phyloP scores from a whole-genome alignment of 345 rosid species.

The Leavenworthia alabamica region DNA sequence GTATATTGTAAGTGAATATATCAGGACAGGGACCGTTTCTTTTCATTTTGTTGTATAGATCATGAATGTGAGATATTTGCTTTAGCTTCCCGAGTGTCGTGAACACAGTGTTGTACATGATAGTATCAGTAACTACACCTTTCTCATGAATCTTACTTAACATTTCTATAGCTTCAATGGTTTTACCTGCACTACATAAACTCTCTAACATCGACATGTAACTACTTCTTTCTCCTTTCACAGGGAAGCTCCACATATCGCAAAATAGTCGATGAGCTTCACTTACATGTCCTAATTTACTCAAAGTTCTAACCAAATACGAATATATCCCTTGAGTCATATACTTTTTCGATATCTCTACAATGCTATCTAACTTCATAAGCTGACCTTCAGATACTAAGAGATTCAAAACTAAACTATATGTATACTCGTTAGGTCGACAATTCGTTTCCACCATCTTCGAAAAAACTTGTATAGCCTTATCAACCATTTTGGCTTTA shows the following conservation, averaged over 20 bases:
- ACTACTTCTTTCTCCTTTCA: conserved; percentile 67
- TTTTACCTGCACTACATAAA: conserved; percentile 66
- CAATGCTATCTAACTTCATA: conserved; percentile 49
- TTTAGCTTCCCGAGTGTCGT: conserved; percentile 66
- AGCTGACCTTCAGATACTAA: conserved; percentile 65
- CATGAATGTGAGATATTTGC: conserved; percentile 57
- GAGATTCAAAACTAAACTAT: conserved; percentile 49
- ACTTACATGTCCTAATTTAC: conserved; percentile 66
- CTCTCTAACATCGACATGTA: conserved; percentile 67
- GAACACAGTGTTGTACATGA: conserved; percentile 72
- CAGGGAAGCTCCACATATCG: conserved; percentile 84
- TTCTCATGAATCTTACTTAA: conserved; percentile 62
- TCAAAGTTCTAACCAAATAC: conserved; percentile 59
- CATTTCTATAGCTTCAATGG: conserved; percentile 70
- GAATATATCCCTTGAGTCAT: conserved; percentile 71
- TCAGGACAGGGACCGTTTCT: conserved; percentile 65
- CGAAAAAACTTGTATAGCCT: conserved; percentile 59
- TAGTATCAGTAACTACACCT: conserved; percentile 53
- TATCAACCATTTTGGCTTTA: conserved; percentile 56
- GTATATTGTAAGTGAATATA: conserved; percentile 70
- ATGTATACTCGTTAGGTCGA: conserved; percentile 65
- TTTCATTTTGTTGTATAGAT: conserved; percentile 79
- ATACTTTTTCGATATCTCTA: conserved; percentile 63
- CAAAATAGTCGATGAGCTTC: conserved; percentile 86
- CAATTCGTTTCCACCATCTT: conserved; percentile 60